phyloP scores from a whole-genome alignment of 768 basidiomycete species.

The Phylloporus sp. region DNA sequence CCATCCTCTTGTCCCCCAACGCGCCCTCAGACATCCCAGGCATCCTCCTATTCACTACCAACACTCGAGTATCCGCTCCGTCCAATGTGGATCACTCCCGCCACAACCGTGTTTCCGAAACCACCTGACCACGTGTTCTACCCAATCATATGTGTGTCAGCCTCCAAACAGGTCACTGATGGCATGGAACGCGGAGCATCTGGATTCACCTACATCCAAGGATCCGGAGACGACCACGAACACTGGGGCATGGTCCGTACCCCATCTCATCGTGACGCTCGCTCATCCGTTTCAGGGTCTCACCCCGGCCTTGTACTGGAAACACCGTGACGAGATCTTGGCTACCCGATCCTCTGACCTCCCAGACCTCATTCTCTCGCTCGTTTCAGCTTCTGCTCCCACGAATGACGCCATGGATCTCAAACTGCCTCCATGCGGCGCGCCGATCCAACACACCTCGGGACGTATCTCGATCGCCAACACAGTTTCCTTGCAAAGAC shows the following conservation, averaged over 20 bases:
- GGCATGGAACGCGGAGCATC: slow-evolving; percentile 54
- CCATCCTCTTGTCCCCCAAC: neutral
- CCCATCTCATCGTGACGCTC: neutral
- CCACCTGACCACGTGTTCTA: slow-evolving; percentile 35
- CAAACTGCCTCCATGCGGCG: neutral
- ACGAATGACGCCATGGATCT: neutral
- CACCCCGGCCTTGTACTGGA: slow-evolving; percentile 71
- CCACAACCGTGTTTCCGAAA: slow-evolving; percentile 43
- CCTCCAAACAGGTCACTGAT: slow-evolving; percentile 64
- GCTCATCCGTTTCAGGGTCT: slow-evolving; percentile 49
- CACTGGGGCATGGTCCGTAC: slow-evolving; percentile 69
- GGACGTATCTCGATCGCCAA: slow-evolving; percentile 42
- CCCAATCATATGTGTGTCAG: slow-evolving; percentile 82
- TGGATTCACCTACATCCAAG: slow-evolving; percentile 89
- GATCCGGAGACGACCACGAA: slow-evolving; percentile 94
- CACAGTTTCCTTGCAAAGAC: slow-evolving; percentile 24
- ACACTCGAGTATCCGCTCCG: slow-evolving; percentile 59
- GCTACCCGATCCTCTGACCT: slow-evolving; percentile 44
- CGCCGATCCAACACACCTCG: slow-evolving; percentile 25
- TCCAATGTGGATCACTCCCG: slow-evolving; percentile 85
- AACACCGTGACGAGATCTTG: slow-evolving; percentile 46
- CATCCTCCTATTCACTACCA: slow-evolving; percentile 68
- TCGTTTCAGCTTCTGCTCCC: slow-evolving; percentile 6
- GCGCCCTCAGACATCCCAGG: slow-evolving; percentile 33
- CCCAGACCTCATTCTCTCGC: slow-evolving; percentile 25